phyloP scores from a whole-genome alignment of 2,329 filamentous ascomycete genomes.

The Penicillium sclerotiorum region DNA sequence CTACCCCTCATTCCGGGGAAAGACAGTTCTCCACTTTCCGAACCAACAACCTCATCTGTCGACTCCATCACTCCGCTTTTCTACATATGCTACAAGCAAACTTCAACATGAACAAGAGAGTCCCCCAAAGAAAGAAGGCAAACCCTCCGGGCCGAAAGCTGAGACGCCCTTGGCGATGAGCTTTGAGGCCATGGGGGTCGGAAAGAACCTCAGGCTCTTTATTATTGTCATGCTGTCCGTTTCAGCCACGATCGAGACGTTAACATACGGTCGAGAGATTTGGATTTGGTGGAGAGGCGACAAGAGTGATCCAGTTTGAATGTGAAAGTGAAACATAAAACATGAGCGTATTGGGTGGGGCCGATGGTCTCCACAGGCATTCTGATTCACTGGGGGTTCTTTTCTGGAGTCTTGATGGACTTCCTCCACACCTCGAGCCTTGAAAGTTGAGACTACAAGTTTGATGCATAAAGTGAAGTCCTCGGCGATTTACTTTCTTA shows the following conservation, averaged over 20 bases:
- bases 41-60: neutral
- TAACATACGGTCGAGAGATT: constrained; percentile 10
- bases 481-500: no score
- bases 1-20: neutral
- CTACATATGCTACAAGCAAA: neutral
- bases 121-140: no score
- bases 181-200: constrained; percentile 8
- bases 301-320: constrained; percentile 4
- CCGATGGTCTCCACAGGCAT: no score
- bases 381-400: no score
- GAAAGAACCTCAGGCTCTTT: constrained; percentile 8
- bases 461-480: no score
- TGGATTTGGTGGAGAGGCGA: constrained; percentile 14
- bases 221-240: constrained; percentile 3
- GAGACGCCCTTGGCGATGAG: constrained; percentile 9
- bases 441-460: no score
- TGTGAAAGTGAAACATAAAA: no score
- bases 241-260: constrained; percentile 5
- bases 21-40: neutral
- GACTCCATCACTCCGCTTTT: neutral
- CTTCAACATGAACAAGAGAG: no score
- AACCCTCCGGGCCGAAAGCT: neutral
- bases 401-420: no score
- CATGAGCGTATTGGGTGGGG: no score
- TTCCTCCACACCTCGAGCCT: no score